Evolutionary conservation across 2,329 filamentous ascomycete species (phyloP).

Genomic region (Colletotrichum gigasporum): DNA sequence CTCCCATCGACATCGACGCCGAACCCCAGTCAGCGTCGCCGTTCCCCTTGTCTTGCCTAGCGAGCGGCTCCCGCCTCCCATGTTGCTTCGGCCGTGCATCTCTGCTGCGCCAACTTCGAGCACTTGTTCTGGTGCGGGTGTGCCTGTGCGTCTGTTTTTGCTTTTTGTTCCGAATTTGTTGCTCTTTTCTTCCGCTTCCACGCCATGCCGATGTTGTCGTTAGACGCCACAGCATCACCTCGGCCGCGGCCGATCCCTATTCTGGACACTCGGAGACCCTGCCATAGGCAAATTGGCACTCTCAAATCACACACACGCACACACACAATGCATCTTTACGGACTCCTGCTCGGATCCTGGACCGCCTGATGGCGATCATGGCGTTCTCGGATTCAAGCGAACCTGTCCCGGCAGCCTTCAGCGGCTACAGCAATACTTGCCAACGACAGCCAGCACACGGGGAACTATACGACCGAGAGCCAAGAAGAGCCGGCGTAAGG

Average conservation of each 20-base stretch:
- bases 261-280: background rate
- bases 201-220: conserved; percentile 6
- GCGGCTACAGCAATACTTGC: conserved; percentile 8
- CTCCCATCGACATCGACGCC: background rate
- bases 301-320: background rate
- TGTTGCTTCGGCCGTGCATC: conserved; percentile 16
- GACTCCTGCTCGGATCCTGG: background rate
- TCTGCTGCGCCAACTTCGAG: conserved; percentile 8
- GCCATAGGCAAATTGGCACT: background rate
- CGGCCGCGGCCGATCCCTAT: conserved; percentile 11
- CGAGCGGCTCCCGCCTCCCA: conserved; percentile 27
- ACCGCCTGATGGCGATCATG: conserved; percentile 19
- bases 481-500: conserved; percentile 13
- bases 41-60: conserved; percentile 29
- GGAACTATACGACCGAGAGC: background rate
- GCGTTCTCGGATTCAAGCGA: conserved; percentile 19
- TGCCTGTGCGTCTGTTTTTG: conserved; percentile 5
- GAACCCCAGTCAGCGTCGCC: conserved; percentile 6
- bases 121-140: background rate
- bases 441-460: background rate
- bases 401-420: background rate
- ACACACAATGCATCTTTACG: conserved; percentile 1
- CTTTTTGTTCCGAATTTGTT: conserved; percentile 10
- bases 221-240: conserved; percentile 19
- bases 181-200: conserved; percentile 13